phyloP scores from a whole-genome alignment of 2,329 filamentous ascomycete species.

The Fusarium buxicola region DNA sequence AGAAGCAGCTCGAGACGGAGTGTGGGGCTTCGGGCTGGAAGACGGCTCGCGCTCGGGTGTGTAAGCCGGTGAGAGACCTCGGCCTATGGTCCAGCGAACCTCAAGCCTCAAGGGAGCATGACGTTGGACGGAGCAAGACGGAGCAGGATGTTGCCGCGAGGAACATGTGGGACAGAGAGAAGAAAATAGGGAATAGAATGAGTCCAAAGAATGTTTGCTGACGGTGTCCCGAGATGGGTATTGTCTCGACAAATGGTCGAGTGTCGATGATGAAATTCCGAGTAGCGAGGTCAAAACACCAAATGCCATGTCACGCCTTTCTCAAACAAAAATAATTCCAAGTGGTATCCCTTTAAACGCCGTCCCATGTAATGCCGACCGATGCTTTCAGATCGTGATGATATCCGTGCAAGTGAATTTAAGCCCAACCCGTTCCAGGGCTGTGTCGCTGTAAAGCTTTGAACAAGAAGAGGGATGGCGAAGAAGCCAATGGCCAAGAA shows the following conservation, averaged over 20 bases:
- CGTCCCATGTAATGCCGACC: conserved; percentile 34
- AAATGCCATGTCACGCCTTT: conserved; percentile 9
- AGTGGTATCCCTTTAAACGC: conserved; percentile 41
- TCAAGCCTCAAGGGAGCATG: conserved; percentile 27
- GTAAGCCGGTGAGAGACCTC: conserved; percentile 42
- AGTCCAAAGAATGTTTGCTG: not conserved
- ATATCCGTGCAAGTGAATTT: conserved; percentile 30
- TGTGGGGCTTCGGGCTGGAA: conserved; percentile 14
- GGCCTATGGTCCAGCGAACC: conserved; percentile 34
- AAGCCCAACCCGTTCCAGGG: conserved; percentile 14
- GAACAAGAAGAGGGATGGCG: conserved; percentile 18
- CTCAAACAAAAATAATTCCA: conserved; percentile 12
- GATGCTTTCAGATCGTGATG: conserved; percentile 22
- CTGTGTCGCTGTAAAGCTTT: conserved; percentile 22
- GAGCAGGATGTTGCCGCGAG: conserved; percentile 7
- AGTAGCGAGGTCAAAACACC: conserved; percentile 3
- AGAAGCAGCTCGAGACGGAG: not conserved
- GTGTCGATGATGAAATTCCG: conserved; percentile 12
- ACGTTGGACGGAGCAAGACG: conserved; percentile 24
- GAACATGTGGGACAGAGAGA: conserved; percentile 9
- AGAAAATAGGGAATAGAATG: conserved; percentile 5
- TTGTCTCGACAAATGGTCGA: not conserved
- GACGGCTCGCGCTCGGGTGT: conserved; percentile 22
- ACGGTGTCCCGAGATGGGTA: not conserved
- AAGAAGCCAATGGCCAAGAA: not conserved